Base-by-base conservation (phyloP, 2,329 filamentous ascomycete genomes). In the Diaporthe citrichinensis region DNA sequence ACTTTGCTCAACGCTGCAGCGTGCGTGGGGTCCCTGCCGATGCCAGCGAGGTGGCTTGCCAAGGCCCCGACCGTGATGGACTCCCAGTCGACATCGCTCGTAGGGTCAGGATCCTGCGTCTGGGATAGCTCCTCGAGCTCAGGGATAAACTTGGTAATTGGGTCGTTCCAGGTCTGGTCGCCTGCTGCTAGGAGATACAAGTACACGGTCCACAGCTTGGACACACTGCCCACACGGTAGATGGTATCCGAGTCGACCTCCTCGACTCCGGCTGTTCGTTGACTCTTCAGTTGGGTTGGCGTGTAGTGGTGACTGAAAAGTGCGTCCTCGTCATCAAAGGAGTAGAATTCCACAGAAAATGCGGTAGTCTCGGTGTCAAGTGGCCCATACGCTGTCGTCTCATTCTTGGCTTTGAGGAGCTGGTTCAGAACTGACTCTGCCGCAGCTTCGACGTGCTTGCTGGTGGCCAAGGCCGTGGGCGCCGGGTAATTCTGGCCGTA, bases 141-240 rank as follows among this genome's bases (percentile, higher is more conserved):
- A 0, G 86, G 85, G 17, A 87, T 78, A 72, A 84, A 86, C 34
- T 83, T 82, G 0, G 85, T 86, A 71, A 87, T 83, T 9, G 85
- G 83, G 5, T 84, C 81, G 53, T 84, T 82, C 79, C 84, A 87
- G 44, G 81, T 78, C 23, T 78, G 75, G 72, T 86, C 83, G 1
- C 86, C 85, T n/a, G 81, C 81, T 74, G 86, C 82, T 20, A 82
- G 80, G 25, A 88, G 80, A 76, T 85, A 85, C 8, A 82, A 82
- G 71, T 85, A 86, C 3, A 87, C 82, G 3, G 84, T 86, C 76
- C 86, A 83, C 9, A 87, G 78, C 78, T 89, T 88, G 14, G 86
- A 86, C 15, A 88, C 79, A 76, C 86, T 88, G 20, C 81, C 84
- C 5, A 86, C 78, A 3, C 83, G 80, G 77, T 84, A 89, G 28